Evolutionary conservation across 2,329 filamentous ascomycete species (phyloP).

Genomic region (Hypoxylon sp.): DNA sequence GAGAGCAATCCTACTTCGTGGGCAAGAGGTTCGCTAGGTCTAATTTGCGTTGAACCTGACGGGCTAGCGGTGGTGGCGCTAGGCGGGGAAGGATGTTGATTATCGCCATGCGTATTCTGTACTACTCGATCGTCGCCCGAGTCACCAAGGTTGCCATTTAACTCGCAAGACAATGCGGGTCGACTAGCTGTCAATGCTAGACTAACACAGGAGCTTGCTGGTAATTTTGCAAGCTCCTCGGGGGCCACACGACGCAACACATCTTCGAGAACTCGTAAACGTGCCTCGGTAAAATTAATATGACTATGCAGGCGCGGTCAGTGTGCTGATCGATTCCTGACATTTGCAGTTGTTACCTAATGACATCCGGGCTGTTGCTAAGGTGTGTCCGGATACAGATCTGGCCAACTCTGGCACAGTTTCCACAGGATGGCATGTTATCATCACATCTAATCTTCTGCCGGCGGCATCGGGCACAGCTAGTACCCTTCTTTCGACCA

Average conservation of each 20-base stretch:
- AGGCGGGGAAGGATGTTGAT: constrained; percentile 26
- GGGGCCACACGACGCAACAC: constrained; percentile 43
- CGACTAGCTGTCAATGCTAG: neutral
- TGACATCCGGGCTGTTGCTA: constrained; percentile 33
- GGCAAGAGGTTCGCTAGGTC: constrained; percentile 43
- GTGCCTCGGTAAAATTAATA: constrained; percentile 33
- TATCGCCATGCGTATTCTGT: constrained; percentile 34
- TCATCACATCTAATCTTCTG: constrained; percentile 56
- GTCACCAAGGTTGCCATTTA: neutral
- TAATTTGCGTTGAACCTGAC: constrained; percentile 34
- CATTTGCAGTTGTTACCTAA: constrained; percentile 25
- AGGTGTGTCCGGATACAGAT: constrained; percentile 50
- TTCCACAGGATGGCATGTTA: constrained; percentile 51
- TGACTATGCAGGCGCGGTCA: constrained; percentile 15
- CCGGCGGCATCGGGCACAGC: constrained; percentile 53
- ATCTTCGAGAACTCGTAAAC: constrained; percentile 42
- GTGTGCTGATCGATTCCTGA: neutral
- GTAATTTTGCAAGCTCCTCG: constrained; percentile 44
- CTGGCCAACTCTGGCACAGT: constrained; percentile 52
- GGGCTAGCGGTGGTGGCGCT: constrained; percentile 17
- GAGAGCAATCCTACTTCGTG: constrained; percentile 50
- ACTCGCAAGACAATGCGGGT: neutral
- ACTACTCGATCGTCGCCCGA: constrained; percentile 21
- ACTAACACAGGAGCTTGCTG: constrained; percentile 26
- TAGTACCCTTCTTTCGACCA: constrained; percentile 52